These are phyloP conservation scores for Suillus plorans DNA, from an alignment of 768 basidiomycete species.

Conservation along the genomic window DNA sequence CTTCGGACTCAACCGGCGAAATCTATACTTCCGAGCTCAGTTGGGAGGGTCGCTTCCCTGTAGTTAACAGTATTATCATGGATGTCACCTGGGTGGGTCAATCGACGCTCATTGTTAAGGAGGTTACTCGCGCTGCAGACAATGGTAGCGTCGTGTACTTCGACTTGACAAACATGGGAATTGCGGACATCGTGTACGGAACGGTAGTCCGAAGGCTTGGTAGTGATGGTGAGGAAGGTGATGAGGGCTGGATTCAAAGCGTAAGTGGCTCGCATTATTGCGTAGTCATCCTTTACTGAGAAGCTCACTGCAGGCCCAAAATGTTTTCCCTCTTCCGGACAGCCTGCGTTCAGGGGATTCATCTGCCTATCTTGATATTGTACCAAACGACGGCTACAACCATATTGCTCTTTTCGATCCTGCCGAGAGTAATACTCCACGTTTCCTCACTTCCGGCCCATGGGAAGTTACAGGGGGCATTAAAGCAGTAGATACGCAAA, in stretches of 20 bases:
- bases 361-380: constrained; percentile 86
- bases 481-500: constrained; percentile 64
- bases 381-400: constrained; percentile 85
- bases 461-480: constrained; percentile 89
- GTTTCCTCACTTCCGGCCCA: constrained; percentile 80
- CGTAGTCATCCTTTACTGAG: not conserved
- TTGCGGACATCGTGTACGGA: constrained; percentile 37
- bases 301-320: constrained; percentile 50
- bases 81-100: constrained; percentile 90
- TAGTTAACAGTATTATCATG: constrained; percentile 66
- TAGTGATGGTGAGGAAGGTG: constrained; percentile 80
- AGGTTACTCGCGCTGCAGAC: constrained; percentile 82
- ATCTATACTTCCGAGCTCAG: constrained; percentile 55
- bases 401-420: constrained; percentile 93
- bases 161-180: constrained; percentile 40
- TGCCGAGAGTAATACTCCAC: constrained; percentile 63
- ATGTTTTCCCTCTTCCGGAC: constrained; percentile 55
- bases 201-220: constrained; percentile 76
- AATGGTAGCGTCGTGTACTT: constrained; percentile 81
- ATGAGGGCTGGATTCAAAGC: constrained; percentile 92
- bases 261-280: constrained; percentile 43
- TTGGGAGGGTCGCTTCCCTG: constrained; percentile 62
- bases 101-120: constrained; percentile 74
- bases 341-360: constrained; percentile 40
- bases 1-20: constrained; percentile 30